Conservation (phyloP, 192 early-diverging fungal species). For the Powellomyces hirtus region DNA sequence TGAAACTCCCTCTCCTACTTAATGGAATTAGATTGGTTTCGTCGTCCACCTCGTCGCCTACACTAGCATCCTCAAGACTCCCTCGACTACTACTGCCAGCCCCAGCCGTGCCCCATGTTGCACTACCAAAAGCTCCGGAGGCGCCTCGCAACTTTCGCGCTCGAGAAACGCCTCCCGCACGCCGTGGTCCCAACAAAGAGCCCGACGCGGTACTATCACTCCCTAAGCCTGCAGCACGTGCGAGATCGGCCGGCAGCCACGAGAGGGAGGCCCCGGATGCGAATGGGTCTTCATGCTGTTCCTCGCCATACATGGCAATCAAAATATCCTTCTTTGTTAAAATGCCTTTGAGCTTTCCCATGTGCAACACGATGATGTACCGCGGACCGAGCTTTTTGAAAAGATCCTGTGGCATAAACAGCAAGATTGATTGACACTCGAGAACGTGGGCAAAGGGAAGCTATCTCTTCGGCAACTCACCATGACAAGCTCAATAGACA, state of each 20-base stretch:
- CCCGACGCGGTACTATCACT: too few species aligned
- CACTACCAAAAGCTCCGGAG: neutral
- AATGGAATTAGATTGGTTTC: neutral
- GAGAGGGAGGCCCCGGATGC: neutral
- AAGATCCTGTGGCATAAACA: constrained; percentile 34
- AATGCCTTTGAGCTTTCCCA: constrained; percentile 38
- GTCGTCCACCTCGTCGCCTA: neutral
- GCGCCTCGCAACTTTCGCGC: neutral
- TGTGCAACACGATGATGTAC: constrained; percentile 37
- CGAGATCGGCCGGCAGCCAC: neutral
- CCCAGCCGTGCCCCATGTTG: constrained; percentile 1
- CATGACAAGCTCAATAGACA: constrained; percentile 47
- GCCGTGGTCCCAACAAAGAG: neutral
- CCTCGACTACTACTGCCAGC: neutral
- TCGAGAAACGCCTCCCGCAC: neutral
- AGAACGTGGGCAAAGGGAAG: too few species aligned
- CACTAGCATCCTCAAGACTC: neutral
- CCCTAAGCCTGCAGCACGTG: too few species aligned
- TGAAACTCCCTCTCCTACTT: neutral
- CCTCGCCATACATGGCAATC: constrained; percentile 27
- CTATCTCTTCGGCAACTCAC: too few species aligned
- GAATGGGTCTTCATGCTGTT: neutral
- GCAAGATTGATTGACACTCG: neutral
- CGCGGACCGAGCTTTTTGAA: constrained; percentile 55
- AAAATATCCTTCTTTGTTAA: constrained; percentile 52